Base-by-base conservation (phyloP, 2,329 filamentous ascomycete species). In the Dryadomyces quercivorus region DNA sequence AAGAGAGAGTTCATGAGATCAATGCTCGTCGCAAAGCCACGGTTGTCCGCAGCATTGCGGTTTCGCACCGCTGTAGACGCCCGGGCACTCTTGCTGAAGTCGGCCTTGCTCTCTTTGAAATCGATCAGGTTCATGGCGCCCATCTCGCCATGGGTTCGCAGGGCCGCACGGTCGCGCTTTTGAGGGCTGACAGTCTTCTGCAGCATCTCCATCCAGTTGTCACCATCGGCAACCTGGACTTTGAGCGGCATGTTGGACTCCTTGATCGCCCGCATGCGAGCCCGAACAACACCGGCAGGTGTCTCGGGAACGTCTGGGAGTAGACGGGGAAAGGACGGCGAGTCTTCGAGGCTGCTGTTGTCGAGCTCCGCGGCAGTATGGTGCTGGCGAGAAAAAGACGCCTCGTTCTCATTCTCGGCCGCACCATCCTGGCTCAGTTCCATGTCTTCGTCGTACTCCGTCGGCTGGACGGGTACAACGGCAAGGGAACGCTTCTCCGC, bases 1-100 rank as follows among this genome's bases (percentile, higher is more conserved):
- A 94, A 96, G 55, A 96, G 74, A 50, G 89, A 95, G 66, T 95
- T 92, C 89, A 95, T 96, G 66, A 96, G 74, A 72, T 96, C 93
- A 70, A 97, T 95, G 64, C 87, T 91, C 20, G 86, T 95, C 20
- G 83, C 80, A 68, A 95, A 92, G 1, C 85, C 84, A 59, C 81
- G 80, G 53, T 77, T 75, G 61, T 80, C 76, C 43, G 68, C 58
- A 18, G 69, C 63, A 26, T 65, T 60, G 43, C 66, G 66, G 44
- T 65, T 66, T 54, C 67, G 70, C 26, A 62, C 59, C 1, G 62
- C 61, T 7, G 44, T 34, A 2, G 53, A 55, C 9, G 53, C 53
- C n/a, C 44, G 36, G n/a, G 7, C 34, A 9, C 36, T 13, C 6
- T 52, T 54, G 48, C 64, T 56, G 63, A 63, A 59, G 59, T 46